A percentile compares a stretch with the other conserved stretches of the same genome.
Evolutionary conservation across 2,329 filamentous ascomycete genomes (phyloP).

Genomic region (Neonectria sp.): DNA sequence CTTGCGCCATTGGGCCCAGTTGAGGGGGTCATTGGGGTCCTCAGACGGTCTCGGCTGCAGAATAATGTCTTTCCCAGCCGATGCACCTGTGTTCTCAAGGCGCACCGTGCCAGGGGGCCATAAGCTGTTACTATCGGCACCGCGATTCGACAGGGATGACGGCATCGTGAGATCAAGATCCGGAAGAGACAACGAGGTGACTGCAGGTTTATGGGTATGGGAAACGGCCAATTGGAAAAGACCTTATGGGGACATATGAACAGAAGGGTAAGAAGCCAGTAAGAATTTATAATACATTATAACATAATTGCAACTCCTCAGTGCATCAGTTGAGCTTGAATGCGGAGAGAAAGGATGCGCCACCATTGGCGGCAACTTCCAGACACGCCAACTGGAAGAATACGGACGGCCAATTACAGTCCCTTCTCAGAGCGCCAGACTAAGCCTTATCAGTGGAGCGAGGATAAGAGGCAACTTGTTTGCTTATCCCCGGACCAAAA

Average conservation of each 20-base stretch:
- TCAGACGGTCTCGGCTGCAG: conserved; percentile 10
- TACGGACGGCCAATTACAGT: background rate
- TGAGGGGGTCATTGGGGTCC: conserved; percentile 19
- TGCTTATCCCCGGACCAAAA: background rate
- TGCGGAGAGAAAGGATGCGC: background rate
- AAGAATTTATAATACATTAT: background rate
- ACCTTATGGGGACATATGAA: background rate
- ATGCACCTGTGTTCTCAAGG: conserved; percentile 1
- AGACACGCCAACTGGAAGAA: background rate
- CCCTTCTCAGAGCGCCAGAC: background rate
- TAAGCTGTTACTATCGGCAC: background rate
- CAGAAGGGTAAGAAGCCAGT: background rate
- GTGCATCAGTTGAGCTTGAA: background rate
- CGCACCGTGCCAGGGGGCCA: conserved; percentile 21
- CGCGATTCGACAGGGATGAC: background rate
- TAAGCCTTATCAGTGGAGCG: background rate
- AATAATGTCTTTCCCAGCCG: conserved; percentile 5
- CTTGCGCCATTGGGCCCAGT: conserved; percentile 13
- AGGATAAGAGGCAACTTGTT: background rate
- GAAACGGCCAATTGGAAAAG: background rate
- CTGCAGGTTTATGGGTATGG: background rate
- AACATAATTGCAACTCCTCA: too few species aligned
- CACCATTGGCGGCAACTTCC: conserved; percentile 11
- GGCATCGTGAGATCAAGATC: background rate
- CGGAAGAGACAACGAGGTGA: background rate